These are phyloP conservation scores for Pseudogymnoascus sp. DNA, from an alignment of 2,329 filamentous ascomycete species.

Conservation along the genomic window DNA sequence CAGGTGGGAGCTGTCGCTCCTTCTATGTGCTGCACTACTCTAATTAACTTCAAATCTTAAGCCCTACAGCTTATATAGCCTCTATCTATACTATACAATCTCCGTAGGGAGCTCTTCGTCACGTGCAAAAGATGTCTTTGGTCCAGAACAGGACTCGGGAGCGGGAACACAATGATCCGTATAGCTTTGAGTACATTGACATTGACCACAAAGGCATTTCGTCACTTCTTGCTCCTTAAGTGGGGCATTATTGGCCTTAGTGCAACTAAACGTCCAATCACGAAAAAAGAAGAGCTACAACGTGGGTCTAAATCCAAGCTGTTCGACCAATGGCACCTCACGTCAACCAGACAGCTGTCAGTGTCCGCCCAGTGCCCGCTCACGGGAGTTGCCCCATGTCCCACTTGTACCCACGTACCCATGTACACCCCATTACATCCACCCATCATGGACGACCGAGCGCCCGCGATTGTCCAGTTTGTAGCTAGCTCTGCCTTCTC, in stretches of 20 bases:
- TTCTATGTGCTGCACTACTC: not conserved
- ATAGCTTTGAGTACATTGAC: not conserved
- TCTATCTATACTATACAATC: not conserved
- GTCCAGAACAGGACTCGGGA: not conserved
- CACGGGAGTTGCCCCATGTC: conserved; percentile 2
- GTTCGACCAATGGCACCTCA: not conserved
- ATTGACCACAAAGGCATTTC: not conserved
- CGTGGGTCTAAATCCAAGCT: not conserved
- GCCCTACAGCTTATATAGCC: not conserved
- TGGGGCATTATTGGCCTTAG: not conserved
- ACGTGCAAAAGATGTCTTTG: not conserved
- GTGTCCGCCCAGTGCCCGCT: not conserved
- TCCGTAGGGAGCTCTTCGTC: not conserved
- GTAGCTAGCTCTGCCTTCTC: conserved; percentile 6
- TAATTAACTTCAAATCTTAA: not conserved
- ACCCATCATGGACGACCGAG: conserved; percentile 1
- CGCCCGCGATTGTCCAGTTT: not conserved
- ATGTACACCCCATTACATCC: not conserved
- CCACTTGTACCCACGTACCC: not conserved
- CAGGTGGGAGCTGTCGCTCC: too few species aligned
- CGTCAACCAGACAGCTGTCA: not conserved
- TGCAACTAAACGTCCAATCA: not conserved
- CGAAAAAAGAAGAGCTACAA: not conserved
- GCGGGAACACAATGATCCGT: not conserved
- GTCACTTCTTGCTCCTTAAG: not conserved